These are phyloP conservation scores for Leccinum ochraceum DNA, from an alignment of 768 basidiomycete genomes.

Conservation along the genomic window DNA sequence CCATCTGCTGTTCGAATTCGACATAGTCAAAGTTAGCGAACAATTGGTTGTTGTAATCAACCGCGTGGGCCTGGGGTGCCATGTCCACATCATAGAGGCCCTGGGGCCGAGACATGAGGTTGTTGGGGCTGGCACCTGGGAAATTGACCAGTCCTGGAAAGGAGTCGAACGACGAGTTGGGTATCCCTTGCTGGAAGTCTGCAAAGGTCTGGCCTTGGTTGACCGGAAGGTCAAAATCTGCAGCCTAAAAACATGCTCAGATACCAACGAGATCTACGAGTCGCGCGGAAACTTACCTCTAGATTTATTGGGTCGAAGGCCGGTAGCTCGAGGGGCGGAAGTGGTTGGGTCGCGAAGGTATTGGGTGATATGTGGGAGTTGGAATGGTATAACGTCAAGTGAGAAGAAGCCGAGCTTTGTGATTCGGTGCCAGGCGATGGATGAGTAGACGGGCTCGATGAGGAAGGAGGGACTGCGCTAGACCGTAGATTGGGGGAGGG, in stretches of 20 bases:
- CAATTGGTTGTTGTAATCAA: slow-evolving; percentile 16
- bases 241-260: slow-evolving; percentile 6
- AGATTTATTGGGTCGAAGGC: slow-evolving; percentile 5
- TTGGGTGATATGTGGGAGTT: slow-evolving; percentile 16
- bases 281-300: slow-evolving; percentile 10
- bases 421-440: slow-evolving; percentile 10
- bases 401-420: slow-evolving; percentile 25
- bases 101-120: slow-evolving; percentile 35
- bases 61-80: slow-evolving; percentile 6
- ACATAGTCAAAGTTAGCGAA: slow-evolving; percentile 28
- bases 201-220: slow-evolving; percentile 9
- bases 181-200: background rate
- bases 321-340: slow-evolving; percentile 3
- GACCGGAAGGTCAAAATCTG: slow-evolving; percentile 18
- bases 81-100: slow-evolving; percentile 40
- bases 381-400: slow-evolving; percentile 8
- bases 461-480: slow-evolving; percentile 10
- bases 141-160: slow-evolving; percentile 36
- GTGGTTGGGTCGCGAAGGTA: slow-evolving; percentile 9
- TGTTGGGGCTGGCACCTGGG: slow-evolving; percentile 32
- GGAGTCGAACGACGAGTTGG: slow-evolving; percentile 19
- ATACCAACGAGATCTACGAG: background rate
- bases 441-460: slow-evolving; percentile 14
- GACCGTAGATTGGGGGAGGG: slow-evolving; percentile 18
- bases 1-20: slow-evolving; percentile 12